Base-by-base conservation (phyloP, 768 basidiomycete genomes). In the Phaffia tasmanica region DNA sequence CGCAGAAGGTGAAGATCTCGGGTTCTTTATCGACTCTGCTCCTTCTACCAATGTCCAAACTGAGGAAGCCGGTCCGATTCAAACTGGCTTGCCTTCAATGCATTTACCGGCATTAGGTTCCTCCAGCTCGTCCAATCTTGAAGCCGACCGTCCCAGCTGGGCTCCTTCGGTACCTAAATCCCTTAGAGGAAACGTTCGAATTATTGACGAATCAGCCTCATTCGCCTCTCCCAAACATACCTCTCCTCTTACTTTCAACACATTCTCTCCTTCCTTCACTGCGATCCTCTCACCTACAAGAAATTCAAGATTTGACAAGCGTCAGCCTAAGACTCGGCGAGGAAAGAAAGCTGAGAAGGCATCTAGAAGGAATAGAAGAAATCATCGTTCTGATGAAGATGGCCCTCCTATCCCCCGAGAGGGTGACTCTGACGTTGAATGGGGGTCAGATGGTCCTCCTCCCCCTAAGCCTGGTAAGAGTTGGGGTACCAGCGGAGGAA, bases 371-470 rank as follows among this genome's bases (percentile, higher is more conserved):
- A 16, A 51, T 8, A 47, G 60, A 49, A 46, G 66, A 42, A 16
- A 30, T 8, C 32, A 35, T 21, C n/a, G 4, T 7, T 42, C 62
- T 21, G 62, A 63, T 2, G 66, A 67, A 29, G 54, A 62, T 6
- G 53, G 11, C 11, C 35, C 35, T 11, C 35, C 61, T 23, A 50
- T 29, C 2, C 66, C 66, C 3, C 23, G 66, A 19, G 66, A 67
- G 53, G 57, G 58, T n/a, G 67, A 69, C 32, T 63, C 62, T 8
- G 67, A 69, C 47, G 50, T 69, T 42, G 67, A 69, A 23, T 69
- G 67, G 67, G 67, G 67, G 11, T 63, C 62, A 18, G 62, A 63
- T 27, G 67, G 67, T 29, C 67, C 67, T 23, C 67, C 67, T 4
- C 55, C 56, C 3, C 55, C 54, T 1, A 49, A 15, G 25, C 21